Base-by-base conservation (phyloP, 768 basidiomycete genomes). In the Mrakia hoshinonis region DNA sequence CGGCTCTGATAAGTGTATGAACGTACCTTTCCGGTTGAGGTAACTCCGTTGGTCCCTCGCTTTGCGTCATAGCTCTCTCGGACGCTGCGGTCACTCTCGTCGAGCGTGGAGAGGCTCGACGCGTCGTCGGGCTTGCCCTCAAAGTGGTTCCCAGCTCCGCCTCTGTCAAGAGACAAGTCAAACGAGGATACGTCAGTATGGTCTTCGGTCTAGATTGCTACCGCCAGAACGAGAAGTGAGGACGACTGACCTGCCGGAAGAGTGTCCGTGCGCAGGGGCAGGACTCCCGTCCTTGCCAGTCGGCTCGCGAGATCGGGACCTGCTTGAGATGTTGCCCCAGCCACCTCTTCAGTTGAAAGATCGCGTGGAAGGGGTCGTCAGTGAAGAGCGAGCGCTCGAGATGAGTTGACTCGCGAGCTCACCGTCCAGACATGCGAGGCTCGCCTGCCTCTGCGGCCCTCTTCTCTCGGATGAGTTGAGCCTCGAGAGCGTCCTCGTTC, bases 401-500 rank as follows among this genome's bases (percentile, higher is more conserved):
- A 3, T n/a, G 20, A 34, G 2, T 5, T 26, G 29, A 34, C 12
- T 18, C 24, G 5, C 5, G 10, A 61, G 43, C 58, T 61, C 58
- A 61, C 58, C 31, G 64, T 24, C 70, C 70, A n/a, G 65, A 36
- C 4, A 65, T 55, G 29, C 54, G 52, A n/a, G 66, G 36, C 54
- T 34, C 34, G 18, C 64, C 70, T 7, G 58, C 65, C 47, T 73
- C 72, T 15, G 38, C 31, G 15, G 34, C 51, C 29, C 72, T 47
- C 46, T 60, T 34, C 15, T 60, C 72, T 51, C 67, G 48, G 22
- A 73, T 43, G 29, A 68, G 49, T 60, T 73, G 58, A 36, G 72
- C 67, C 62, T 73, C 72, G 29, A 62, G 67, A 11, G 61, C 67
- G 39, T 73, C 67, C 47, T 73, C 72, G 24, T 55, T 29, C 51